Base-by-base conservation (phyloP, 2,329 filamentous ascomycete species). In the Corniculantispora saksenae region DNA sequence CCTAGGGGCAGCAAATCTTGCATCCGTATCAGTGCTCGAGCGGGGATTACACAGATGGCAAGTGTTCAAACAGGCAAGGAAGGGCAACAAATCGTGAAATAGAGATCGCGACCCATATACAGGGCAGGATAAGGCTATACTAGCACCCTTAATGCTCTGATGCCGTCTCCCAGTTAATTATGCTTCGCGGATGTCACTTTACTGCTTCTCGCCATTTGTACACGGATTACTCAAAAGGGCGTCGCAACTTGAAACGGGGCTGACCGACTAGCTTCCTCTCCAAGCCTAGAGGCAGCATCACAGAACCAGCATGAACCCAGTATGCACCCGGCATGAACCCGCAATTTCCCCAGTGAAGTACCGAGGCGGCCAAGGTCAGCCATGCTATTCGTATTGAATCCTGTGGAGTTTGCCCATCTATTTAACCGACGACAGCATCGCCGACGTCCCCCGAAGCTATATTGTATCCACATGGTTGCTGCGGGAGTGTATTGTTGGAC, bases 341-440 rank as follows among this genome's bases (percentile, higher is more conserved):
- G 23, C 45, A 9, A 27, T 21, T 51, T 27, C 23, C 45, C 58
- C 47, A 51, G 47, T 9, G 17, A 43, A 23, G 10, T 19, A 61
- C 25, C 29, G 23, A 56, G n/a, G 23, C n/a, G 12, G 21, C 4
- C 29, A 51, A n/a, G n/a, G n/a, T n/a, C n/a, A n/a, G n/a, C 27
- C 29, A 32, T 21, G 6, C 32, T 32, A 43, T 40, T n/a, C 29
- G 40, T 7, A 15, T 51, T n/a, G 19, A 12, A 10, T 3, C 3
- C 29, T 21, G 57, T 38, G 45, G 45, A 60, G 29, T 43, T 50
- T 27, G 25, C 7, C 32, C 48, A 53, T 61, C 47, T 51, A n/a
- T 57, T 57, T 40, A n/a, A 35, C 17, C 19, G 27, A 55, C 47
- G 50, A 45, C 38, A 55, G 27, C 50, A 62, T 35, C 60, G 50